Conservation (phyloP, 1,284 basidiomycete species). For the Melanopsichium pennsylvanicum region DNA sequence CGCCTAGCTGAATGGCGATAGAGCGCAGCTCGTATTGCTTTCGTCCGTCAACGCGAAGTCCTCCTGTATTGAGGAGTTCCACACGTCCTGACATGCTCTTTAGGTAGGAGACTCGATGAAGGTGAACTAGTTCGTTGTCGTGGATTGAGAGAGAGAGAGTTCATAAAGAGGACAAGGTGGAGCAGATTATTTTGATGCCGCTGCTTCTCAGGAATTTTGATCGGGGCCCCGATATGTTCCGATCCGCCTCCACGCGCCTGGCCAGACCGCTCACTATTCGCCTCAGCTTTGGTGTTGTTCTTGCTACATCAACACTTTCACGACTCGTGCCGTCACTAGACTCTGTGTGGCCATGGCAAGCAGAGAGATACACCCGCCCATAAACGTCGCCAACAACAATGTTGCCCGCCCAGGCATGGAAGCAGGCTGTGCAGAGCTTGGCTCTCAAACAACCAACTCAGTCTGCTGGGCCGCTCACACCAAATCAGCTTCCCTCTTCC, state of each 20-base stretch:
- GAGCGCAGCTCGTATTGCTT: conserved; percentile 87
- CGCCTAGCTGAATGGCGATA: conserved; percentile 76
- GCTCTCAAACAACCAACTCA: neutral
- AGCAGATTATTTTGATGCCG: conserved; percentile 8
- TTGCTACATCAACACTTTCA: conserved; percentile 12
- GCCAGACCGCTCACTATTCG: too few relatives aligned
- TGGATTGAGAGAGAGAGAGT: neutral
- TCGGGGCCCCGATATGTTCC: conserved; percentile 20
- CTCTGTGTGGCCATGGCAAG: too few relatives aligned
- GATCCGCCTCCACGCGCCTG: conserved; percentile 13
- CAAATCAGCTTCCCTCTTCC: conserved; percentile 1
- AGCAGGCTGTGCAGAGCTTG: conserved; percentile 21
- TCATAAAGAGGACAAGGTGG: conserved; percentile 7
- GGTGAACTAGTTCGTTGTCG: neutral
- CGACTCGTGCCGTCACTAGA: too few relatives aligned
- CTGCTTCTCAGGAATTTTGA: conserved; percentile 8
- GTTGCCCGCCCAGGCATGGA: conserved; percentile 24
- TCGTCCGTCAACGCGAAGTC: conserved; percentile 84
- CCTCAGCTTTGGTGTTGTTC: too few relatives aligned
- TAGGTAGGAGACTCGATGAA: too few relatives aligned
- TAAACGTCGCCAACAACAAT: conserved; percentile 4
- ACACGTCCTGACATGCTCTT: conserved; percentile 68
- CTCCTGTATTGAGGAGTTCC: conserved; percentile 86
- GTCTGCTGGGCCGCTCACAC: neutral
- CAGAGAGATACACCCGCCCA: too few relatives aligned